Conservation (phyloP, 768 basidiomycete species). For the Suillus decipiens region DNA sequence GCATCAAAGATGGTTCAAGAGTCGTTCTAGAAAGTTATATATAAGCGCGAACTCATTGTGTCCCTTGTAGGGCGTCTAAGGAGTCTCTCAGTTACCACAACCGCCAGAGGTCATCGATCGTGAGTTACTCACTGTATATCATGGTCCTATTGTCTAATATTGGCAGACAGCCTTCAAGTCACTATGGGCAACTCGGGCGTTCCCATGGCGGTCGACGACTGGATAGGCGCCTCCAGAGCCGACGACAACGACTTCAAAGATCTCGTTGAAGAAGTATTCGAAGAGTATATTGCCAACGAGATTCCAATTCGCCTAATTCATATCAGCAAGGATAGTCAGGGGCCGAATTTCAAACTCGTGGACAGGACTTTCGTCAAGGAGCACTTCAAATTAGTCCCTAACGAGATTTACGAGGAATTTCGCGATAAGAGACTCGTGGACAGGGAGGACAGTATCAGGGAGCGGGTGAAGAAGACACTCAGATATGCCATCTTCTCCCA, state of each 20-base stretch:
- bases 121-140: not conserved
- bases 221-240: not conserved
- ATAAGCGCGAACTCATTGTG: not conserved
- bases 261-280: conserved; percentile 3
- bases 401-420: not conserved
- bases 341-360: not conserved
- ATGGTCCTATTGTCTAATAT: not conserved
- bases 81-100: not conserved
- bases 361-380: not conserved
- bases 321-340: not conserved
- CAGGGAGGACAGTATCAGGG: conserved; percentile 4
- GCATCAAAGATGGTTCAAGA: not conserved
- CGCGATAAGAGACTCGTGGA: not conserved
- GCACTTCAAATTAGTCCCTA: not conserved
- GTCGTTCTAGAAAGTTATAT: not conserved
- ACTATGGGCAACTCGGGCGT: not conserved
- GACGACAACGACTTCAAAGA: not conserved
- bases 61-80: not conserved
- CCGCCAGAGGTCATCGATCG: not conserved
- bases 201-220: not conserved
- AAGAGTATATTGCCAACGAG: conserved; percentile 13
- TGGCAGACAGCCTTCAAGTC: not conserved
- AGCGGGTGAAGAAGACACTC: conserved; percentile 1
- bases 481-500: conserved; percentile 15
- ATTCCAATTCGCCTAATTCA: conserved; percentile 8